Evolutionary conservation across 2,329 filamentous ascomycete genomes (phyloP).

Genomic region (Penicillium sp.): DNA sequence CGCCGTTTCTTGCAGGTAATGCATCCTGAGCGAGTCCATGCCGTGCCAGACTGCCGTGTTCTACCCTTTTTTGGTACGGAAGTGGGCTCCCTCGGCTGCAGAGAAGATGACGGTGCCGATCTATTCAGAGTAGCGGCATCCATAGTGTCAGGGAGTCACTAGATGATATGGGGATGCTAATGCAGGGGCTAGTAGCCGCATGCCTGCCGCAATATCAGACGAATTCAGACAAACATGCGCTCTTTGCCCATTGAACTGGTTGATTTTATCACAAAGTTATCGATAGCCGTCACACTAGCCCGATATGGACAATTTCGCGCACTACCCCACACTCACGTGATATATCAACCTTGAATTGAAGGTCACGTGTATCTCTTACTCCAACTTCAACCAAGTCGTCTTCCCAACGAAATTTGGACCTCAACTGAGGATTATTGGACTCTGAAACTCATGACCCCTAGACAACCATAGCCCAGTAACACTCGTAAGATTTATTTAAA

Average conservation of each 20-base stretch:
- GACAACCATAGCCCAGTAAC: background rate
- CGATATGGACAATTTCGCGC: slow-evolving; percentile 22
- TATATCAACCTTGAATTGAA: background rate
- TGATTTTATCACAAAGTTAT: slow-evolving; percentile 16
- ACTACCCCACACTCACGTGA: slow-evolving; percentile 18
- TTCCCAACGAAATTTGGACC: background rate
- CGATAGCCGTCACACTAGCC: slow-evolving; percentile 24
- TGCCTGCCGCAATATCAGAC: slow-evolving; percentile 8
- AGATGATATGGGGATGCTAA: background rate
- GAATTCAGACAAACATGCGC: slow-evolving; percentile 8
- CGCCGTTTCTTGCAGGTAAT: slow-evolving; percentile 40
- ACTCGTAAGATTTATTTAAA: no score
- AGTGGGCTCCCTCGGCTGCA: slow-evolving; percentile 2
- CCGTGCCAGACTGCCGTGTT: slow-evolving; percentile 27
- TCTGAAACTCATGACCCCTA: no score
- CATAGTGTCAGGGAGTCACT: slow-evolving; percentile 10
- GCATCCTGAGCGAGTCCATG: slow-evolving; percentile 41
- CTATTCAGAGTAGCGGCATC: slow-evolving; percentile 12
- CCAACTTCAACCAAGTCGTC: no score
- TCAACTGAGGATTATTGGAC: background rate
- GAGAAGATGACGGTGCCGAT: slow-evolving; percentile 2
- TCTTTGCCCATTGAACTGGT: background rate
- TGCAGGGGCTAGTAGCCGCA: slow-evolving; percentile 6
- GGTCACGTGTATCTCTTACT: background rate
- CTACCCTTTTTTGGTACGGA: slow-evolving; percentile 22